A percentile compares a stretch with the other conserved stretches of the same genome.
phyloP scores from a whole-genome alignment of 2,329 filamentous ascomycete genomes.

The Madurella fahalii region DNA sequence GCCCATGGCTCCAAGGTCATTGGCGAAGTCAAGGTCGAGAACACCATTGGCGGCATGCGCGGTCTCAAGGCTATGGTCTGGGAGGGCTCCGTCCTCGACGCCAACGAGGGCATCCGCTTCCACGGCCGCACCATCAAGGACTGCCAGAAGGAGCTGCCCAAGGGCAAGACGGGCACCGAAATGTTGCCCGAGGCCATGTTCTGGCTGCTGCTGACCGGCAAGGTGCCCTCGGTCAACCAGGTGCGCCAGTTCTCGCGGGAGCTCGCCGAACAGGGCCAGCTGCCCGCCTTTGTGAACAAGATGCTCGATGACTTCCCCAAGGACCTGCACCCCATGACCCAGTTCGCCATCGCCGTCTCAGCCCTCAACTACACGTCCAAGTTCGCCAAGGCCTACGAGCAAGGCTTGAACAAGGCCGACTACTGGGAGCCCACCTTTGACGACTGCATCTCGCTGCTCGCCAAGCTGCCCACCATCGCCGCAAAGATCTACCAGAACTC shows the following conservation, averaged over 20 bases:
- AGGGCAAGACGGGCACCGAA: slow-evolving; percentile 86
- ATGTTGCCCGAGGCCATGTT: slow-evolving; percentile 99
- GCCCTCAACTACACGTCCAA: slow-evolving; percentile 92
- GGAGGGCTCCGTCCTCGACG: slow-evolving; percentile 96
- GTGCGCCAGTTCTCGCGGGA: slow-evolving; percentile 79
- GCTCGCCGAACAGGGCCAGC: slow-evolving; percentile 76
- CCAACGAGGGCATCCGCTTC: slow-evolving; percentile 96
- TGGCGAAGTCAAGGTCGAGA: slow-evolving; percentile 90
- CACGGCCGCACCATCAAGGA: slow-evolving; percentile 98
- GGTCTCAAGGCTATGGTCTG: slow-evolving; percentile 97
- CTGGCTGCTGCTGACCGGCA: slow-evolving; percentile 92
- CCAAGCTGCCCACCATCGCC: slow-evolving; percentile 93
- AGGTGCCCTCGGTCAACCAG: slow-evolving; percentile 80
- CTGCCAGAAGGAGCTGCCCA: slow-evolving; percentile 89
- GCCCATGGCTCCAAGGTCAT: slow-evolving; percentile 75
- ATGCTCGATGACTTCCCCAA: slow-evolving; percentile 87
- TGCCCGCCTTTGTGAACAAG: slow-evolving; percentile 79
- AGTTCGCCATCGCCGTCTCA: slow-evolving; percentile 91
- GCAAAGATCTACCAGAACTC: slow-evolving; percentile 97
- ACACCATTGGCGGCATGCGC: slow-evolving; percentile 93
- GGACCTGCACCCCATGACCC: slow-evolving; percentile 96
- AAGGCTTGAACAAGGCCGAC: slow-evolving; percentile 87
- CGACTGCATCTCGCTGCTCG: slow-evolving; percentile 87
- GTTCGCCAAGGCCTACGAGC: slow-evolving; percentile 90
- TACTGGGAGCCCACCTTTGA: slow-evolving; percentile 99